Conservation (phyloP, 169 alveolate genomes). For the Plasmodium knowlesi region DNA sequence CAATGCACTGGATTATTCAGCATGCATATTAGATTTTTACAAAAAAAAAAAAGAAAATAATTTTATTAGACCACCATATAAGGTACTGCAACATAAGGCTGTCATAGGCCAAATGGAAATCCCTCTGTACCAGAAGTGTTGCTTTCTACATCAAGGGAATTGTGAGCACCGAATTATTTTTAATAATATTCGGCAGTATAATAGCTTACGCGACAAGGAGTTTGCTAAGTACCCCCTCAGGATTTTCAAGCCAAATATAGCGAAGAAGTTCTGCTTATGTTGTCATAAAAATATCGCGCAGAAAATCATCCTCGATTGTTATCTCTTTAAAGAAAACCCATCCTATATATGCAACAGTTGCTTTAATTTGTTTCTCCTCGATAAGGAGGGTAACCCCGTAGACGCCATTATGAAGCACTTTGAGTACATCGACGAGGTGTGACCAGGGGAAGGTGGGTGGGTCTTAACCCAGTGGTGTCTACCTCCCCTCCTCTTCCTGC, state of each 20-base stretch:
- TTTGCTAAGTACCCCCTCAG: conserved; percentile 85
- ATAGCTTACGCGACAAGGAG: conserved; percentile 46
- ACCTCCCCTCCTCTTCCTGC: background rate
- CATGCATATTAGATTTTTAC: conserved; percentile 48
- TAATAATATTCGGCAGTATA: conserved; percentile 78
- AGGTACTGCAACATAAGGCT: conserved; percentile 80
- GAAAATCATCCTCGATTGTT: conserved; percentile 82
- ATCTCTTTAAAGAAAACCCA: conserved; percentile 86
- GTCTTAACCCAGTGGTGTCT: background rate
- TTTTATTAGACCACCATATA: conserved; percentile 75
- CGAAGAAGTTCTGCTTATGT: conserved; percentile 80
- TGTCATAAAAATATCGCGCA: conserved; percentile 82
- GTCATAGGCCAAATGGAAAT: conserved; percentile 79
- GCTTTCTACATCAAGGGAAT: conserved; percentile 88
- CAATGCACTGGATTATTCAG: conserved; percentile 78
- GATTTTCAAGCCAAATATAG: conserved; percentile 81
- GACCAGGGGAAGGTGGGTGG: background rate
- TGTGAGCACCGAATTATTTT: conserved; percentile 89
- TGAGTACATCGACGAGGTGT: conserved; percentile 68
- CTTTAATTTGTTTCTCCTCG: conserved; percentile 75
- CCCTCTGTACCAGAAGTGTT: conserved; percentile 83
- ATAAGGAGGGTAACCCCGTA: conserved; percentile 53
- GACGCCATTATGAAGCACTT: conserved; percentile 54
- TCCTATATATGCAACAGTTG: conserved; percentile 85
- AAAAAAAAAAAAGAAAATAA: conserved; percentile 44